phyloP scores from a whole-genome alignment of 371 early-diverging fungal species.

The Blastocladiella emersonii region DNA sequence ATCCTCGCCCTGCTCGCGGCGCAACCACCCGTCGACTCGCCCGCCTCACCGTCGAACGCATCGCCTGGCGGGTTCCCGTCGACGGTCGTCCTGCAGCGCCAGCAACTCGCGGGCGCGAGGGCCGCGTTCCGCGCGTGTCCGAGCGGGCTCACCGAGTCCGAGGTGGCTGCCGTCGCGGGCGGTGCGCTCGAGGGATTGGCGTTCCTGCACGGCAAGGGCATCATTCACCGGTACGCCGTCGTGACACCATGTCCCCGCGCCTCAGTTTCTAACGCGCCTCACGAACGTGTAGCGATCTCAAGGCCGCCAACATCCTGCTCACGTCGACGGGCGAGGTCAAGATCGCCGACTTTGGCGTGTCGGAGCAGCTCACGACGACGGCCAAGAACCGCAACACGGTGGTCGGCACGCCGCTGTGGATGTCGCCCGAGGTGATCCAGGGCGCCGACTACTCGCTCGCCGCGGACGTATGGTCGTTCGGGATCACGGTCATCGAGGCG shows the following conservation, averaged over 20 bases:
- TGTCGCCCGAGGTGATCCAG: slow-evolving; percentile 24
- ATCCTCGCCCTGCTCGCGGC: slow-evolving; percentile 14
- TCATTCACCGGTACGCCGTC: slow-evolving; percentile 18
- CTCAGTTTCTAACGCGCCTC: not conserved
- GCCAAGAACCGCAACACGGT: slow-evolving; percentile 16
- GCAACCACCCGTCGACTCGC: not conserved
- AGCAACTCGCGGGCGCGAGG: not conserved
- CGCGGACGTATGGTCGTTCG: slow-evolving; percentile 25
- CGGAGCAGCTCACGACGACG: slow-evolving; percentile 15
- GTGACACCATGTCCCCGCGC: too few species aligned
- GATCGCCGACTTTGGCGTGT: slow-evolving; percentile 27
- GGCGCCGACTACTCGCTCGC: slow-evolving; percentile 22
- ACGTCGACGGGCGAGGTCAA: not conserved
- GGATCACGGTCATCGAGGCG: slow-evolving; percentile 27
- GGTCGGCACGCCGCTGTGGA: slow-evolving; percentile 25
- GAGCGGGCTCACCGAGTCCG: slow-evolving; percentile 12
- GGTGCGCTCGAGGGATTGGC: slow-evolving; percentile 27
- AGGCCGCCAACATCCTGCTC: slow-evolving; percentile 13
- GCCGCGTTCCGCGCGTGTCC: not conserved
- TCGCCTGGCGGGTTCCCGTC: not conserved
- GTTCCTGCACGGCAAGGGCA: slow-evolving; percentile 16
- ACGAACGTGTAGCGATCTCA: slow-evolving; percentile 10
- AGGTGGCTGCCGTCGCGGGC: slow-evolving; percentile 13
- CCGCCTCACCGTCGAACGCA: not conserved
- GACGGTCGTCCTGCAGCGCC: not conserved